A percentile compares a stretch with the other conserved stretches of the same genome.
phyloP scores from a whole-genome alignment of 352 stramenopile genomes.

The Pythium apleroticum region DNA sequence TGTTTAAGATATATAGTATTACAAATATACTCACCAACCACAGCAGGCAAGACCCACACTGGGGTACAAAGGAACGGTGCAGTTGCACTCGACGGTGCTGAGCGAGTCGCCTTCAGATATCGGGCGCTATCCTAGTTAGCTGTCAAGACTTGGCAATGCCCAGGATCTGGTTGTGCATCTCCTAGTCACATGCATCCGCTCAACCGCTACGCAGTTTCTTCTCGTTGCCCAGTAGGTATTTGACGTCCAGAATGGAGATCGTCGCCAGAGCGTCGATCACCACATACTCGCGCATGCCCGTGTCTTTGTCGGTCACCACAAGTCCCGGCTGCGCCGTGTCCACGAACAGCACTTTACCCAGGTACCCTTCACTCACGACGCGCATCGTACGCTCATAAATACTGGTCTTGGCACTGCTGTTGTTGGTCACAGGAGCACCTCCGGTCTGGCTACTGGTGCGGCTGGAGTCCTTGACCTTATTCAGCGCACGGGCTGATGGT shows the following conservation, averaged over 20 bases:
- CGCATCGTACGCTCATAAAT: constrained; percentile 41
- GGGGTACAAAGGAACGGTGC: no score
- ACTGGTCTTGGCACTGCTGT: constrained; percentile 27
- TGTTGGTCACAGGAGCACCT: not conserved
- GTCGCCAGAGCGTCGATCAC: constrained; percentile 46
- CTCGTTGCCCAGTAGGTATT: constrained; percentile 41
- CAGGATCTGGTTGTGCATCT: no score
- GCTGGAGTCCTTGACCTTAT: not conserved
- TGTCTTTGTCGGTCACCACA: constrained; percentile 29
- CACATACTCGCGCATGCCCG: constrained; percentile 33
- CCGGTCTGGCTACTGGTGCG: not conserved
- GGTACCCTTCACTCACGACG: constrained; percentile 33
- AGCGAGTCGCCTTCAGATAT: no score
- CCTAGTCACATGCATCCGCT: no score
- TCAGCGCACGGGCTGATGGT: not conserved
- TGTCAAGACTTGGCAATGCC: no score
- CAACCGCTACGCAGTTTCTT: constrained; percentile 44
- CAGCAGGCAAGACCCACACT: no score
- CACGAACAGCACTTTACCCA: constrained; percentile 39
- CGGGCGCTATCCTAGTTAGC: no score
- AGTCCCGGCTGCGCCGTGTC: constrained; percentile 34
- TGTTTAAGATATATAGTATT: no score
- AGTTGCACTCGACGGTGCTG: no score
- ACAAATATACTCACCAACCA: no score
- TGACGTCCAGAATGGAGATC: constrained; percentile 54